Percentiles rank a stretch among this genome's conserved stretches.
Conservation (phyloP, 768 basidiomycete species). For the Leccinum truebloodii region DNA sequence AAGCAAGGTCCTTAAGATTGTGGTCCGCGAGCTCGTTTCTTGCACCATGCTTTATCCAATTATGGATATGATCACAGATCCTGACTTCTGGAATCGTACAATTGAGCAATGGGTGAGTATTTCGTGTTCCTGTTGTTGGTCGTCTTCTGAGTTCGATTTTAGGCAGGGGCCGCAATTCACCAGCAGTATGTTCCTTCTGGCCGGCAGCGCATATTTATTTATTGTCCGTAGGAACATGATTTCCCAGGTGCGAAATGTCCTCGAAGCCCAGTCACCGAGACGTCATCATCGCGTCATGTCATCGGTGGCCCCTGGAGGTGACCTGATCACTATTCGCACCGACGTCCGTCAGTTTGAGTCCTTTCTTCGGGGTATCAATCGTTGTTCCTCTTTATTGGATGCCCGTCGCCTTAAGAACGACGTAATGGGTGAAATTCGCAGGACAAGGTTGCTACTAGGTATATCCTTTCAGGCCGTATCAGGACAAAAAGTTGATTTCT, state of each 20-base stretch:
- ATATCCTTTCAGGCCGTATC: slow-evolving; percentile 15
- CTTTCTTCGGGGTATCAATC: slow-evolving; percentile 83
- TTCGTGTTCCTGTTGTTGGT: slow-evolving; percentile 2
- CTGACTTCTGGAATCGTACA: slow-evolving; percentile 94
- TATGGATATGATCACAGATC: slow-evolving; percentile 91
- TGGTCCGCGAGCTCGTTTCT: slow-evolving; percentile 79
- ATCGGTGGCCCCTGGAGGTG: slow-evolving; percentile 46
- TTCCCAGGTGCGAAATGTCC: slow-evolving; percentile 80
- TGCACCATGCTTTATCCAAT: slow-evolving; percentile 84
- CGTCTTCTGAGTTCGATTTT: slow-evolving; percentile 9
- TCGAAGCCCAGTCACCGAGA: slow-evolving; percentile 76
- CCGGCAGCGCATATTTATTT: slow-evolving; percentile 12
- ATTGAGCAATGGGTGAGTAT: slow-evolving; percentile 87
- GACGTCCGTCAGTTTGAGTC: slow-evolving; percentile 85
- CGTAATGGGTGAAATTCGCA: slow-evolving; percentile 85
- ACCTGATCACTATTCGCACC: slow-evolving; percentile 81
- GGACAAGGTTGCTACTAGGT: slow-evolving; percentile 76
- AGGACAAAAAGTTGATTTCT: slow-evolving; percentile 1
- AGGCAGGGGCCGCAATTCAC: slow-evolving; percentile 71
- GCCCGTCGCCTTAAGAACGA: slow-evolving; percentile 91
- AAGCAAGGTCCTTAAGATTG: slow-evolving; percentile 70
- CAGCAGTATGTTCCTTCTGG: slow-evolving; percentile 50
- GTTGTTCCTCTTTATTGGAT: slow-evolving; percentile 81
- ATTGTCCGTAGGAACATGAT: slow-evolving; percentile 64
- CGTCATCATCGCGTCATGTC: slow-evolving; percentile 45